These are phyloP conservation scores for Diospyros lotus DNA, from an alignment of 148 eudicot species.

Conservation along the genomic window DNA sequence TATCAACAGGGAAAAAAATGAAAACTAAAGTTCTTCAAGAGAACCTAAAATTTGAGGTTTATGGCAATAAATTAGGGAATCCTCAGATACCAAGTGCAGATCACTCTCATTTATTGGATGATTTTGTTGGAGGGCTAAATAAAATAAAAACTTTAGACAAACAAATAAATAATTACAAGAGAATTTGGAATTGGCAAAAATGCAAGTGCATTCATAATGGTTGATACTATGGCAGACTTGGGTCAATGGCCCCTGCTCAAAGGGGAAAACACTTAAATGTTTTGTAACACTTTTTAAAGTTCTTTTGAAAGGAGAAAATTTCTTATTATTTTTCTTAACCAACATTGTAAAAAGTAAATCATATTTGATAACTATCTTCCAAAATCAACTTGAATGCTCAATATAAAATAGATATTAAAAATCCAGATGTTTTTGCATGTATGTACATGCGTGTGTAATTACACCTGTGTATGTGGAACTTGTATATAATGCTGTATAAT, in stretches of 20 bases:
- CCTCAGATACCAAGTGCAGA: no score
- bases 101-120: no score
- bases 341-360: neutral
- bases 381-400: neutral
- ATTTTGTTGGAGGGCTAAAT: no score
- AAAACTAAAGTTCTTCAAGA: neutral
- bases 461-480: neutral
- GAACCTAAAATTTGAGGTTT: neutral
- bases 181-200: neutral
- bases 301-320: neutral
- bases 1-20: neutral
- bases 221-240: no score
- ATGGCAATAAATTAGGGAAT: neutral
- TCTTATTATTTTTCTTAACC: no score
- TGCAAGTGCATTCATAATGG: no score
- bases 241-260: neutral
- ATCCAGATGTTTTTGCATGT: neutral
- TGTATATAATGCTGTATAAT: neutral
- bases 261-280: neutral
- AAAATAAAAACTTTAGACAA: neutral
- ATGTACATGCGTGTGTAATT: neutral
- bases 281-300: neutral
- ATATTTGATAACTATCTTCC: neutral
- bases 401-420: neutral
- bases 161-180: neutral